Conservation (phyloP, 1,139 yeast genomes). For the Zygosaccharomyces sapae region DNA sequence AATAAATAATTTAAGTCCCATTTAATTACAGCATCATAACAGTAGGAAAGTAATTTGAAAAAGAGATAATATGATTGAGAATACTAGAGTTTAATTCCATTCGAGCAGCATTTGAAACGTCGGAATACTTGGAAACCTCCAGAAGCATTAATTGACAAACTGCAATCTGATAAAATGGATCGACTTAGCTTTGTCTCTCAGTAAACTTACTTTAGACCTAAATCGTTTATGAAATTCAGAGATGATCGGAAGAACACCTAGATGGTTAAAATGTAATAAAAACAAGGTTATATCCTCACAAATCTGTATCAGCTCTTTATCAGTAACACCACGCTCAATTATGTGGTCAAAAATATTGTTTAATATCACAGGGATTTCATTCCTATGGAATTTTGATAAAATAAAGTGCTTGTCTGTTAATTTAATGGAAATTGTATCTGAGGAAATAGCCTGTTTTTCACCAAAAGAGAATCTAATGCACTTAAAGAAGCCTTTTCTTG, state of each 20-base stretch:
- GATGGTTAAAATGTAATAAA: slow-evolving; percentile 21
- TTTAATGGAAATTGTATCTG: slow-evolving; percentile 19
- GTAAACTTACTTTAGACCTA: slow-evolving; percentile 25
- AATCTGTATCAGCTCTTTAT: slow-evolving; percentile 22
- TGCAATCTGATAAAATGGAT: slow-evolving; percentile 33
- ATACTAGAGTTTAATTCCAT: slow-evolving; percentile 21
- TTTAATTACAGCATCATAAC: slow-evolving; percentile 13
- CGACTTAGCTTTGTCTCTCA: slow-evolving; percentile 29
- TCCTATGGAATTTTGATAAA: slow-evolving; percentile 23
- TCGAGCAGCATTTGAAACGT: slow-evolving; percentile 15
- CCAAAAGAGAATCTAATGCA: slow-evolving; percentile 17
- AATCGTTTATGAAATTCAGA: slow-evolving; percentile 29
- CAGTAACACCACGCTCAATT: slow-evolving; percentile 27
- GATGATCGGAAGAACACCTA: slow-evolving; percentile 19
- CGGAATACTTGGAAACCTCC: slow-evolving; percentile 27
- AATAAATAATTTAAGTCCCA: slow-evolving; percentile 14
- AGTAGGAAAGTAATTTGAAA: slow-evolving; percentile 26
- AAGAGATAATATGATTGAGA: slow-evolving; percentile 29
- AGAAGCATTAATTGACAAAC: slow-evolving; percentile 30
- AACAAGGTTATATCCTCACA: slow-evolving; percentile 20
- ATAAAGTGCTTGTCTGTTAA: slow-evolving; percentile 18
- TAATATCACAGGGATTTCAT: slow-evolving; percentile 13
- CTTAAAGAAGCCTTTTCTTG: slow-evolving; percentile 1
- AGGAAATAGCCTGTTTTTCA: slow-evolving; percentile 15
- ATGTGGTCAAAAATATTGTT: slow-evolving; percentile 22